A percentile compares a stretch with the other conserved stretches of the same genome.
These are phyloP conservation scores for Fusarium pseudoanthophilum DNA, from an alignment of 2,329 filamentous ascomycete genomes.

Conservation along the genomic window DNA sequence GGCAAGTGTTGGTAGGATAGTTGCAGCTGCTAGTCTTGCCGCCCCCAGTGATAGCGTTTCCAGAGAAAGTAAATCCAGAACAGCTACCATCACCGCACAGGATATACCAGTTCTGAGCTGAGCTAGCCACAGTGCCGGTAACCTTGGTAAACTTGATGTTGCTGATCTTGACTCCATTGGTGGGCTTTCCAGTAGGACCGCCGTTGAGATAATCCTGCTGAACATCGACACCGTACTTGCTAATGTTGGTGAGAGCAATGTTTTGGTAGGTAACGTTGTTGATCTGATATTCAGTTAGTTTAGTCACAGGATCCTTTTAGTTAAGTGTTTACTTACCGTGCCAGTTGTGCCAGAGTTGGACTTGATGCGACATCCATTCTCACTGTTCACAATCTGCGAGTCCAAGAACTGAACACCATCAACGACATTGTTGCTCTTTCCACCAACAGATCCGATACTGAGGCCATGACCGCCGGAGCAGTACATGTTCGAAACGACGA, in stretches of 20 bases:
- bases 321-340: neutral
- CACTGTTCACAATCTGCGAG: constrained; percentile 51
- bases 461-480: constrained; percentile 57
- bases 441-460: constrained; percentile 55
- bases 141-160: constrained; percentile 55
- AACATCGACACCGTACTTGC: constrained; percentile 51
- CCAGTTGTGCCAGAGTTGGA: constrained; percentile 52
- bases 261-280: constrained; percentile 54
- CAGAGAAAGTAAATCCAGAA: constrained; percentile 61
- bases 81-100: constrained; percentile 60
- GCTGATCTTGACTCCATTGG: constrained; percentile 61
- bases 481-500: neutral
- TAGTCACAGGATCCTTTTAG: too few relatives aligned
- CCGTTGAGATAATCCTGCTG: constrained; percentile 59
- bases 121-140: constrained; percentile 53
- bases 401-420: constrained; percentile 59
- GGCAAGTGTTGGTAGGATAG: neutral
- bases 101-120: constrained; percentile 59
- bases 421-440: constrained; percentile 62
- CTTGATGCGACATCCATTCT: neutral
- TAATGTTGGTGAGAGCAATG: constrained; percentile 54
- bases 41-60: constrained; percentile 60
- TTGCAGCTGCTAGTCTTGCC: neutral
- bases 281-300: constrained; percentile 45
- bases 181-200: constrained; percentile 54